Evolutionary conservation across 2,329 filamentous ascomycete genomes (phyloP).

Genomic region (Zalaria sp.): DNA sequence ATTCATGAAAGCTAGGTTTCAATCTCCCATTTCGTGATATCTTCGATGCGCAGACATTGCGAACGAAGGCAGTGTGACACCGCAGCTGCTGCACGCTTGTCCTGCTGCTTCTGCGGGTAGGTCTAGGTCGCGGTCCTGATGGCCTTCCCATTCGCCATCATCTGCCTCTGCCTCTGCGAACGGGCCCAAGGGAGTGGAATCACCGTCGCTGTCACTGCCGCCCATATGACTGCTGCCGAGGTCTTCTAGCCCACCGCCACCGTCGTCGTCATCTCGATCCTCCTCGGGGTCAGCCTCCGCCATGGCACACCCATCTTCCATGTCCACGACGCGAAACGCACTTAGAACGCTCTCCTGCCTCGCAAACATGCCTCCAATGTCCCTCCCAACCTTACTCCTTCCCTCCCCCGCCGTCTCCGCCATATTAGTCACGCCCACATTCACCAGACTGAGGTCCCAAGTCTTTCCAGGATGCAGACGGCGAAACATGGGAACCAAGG

Average conservation of each 20-base stretch:
- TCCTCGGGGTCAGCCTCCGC: conserved; percentile 10
- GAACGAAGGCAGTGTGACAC: conserved; percentile 41
- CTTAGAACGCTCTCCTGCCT: conserved; percentile 55
- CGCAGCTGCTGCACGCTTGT: conserved; percentile 34
- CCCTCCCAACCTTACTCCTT: conserved; percentile 41
- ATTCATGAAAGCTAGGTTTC: not conserved
- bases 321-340: conserved; percentile 48
- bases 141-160: not conserved
- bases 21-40: conserved; percentile 25
- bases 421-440: conserved; percentile 83
- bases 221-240: conserved; percentile 4
- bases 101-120: conserved; percentile 11
- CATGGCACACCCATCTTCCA: conserved; percentile 8
- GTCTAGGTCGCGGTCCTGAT: not conserved
- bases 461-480: conserved; percentile 55
- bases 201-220: not conserved
- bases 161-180: not conserved
- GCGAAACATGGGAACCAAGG: conserved; percentile 57
- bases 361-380: conserved; percentile 75
- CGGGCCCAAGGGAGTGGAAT: not conserved
- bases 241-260: conserved; percentile 6
- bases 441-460: conserved; percentile 75
- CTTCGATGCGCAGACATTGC: conserved; percentile 43
- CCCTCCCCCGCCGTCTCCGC: conserved; percentile 29
- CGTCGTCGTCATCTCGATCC: conserved; percentile 18